Percentiles rank a stretch among this genome's conserved stretches.
Evolutionary conservation across 2,329 filamentous ascomycete genomes (phyloP).

Genomic region (Ophiostoma quercus): DNA sequence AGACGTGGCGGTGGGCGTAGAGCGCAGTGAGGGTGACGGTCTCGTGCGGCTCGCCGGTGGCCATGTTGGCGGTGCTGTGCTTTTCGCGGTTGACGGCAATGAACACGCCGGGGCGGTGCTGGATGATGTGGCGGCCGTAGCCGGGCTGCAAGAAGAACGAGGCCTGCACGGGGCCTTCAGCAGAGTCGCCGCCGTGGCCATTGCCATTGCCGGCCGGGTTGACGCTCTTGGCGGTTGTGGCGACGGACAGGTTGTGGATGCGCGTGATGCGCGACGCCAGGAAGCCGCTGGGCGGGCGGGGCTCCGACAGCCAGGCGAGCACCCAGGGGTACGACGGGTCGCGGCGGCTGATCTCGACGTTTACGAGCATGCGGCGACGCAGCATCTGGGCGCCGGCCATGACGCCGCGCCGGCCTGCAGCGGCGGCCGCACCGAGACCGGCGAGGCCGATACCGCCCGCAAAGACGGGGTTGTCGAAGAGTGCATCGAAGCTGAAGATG

Average conservation of each 20-base stretch:
- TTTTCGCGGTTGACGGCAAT: conserved; percentile 83
- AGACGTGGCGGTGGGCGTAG: conserved; percentile 81
- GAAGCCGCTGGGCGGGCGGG: conserved; percentile 60
- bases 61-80: conserved; percentile 73
- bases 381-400: conserved; percentile 68
- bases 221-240: conserved; percentile 45
- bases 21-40: conserved; percentile 88
- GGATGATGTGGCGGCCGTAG: conserved; percentile 81
- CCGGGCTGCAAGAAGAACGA: conserved; percentile 87
- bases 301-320: conserved; percentile 85
- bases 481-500: conserved; percentile 43
- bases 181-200: conserved; percentile 44
- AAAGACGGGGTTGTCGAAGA: conserved; percentile 60
- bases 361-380: conserved; percentile 81
- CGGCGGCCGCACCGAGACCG: conserved; percentile 73
- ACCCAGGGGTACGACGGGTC: conserved; percentile 94
- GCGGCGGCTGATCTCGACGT: conserved; percentile 91
- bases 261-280: conserved; percentile 54
- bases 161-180: conserved; percentile 64
- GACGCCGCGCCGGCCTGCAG: conserved; percentile 72
- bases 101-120: conserved; percentile 73
- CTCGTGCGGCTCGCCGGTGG: conserved; percentile 86
- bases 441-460: conserved; percentile 83
- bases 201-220: conserved; percentile 42
- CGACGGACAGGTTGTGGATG: conserved; percentile 55